These are phyloP conservation scores for Solanum pimpinellifolium DNA, from an alignment of 257 asterid genomes.

Conservation along the genomic window DNA sequence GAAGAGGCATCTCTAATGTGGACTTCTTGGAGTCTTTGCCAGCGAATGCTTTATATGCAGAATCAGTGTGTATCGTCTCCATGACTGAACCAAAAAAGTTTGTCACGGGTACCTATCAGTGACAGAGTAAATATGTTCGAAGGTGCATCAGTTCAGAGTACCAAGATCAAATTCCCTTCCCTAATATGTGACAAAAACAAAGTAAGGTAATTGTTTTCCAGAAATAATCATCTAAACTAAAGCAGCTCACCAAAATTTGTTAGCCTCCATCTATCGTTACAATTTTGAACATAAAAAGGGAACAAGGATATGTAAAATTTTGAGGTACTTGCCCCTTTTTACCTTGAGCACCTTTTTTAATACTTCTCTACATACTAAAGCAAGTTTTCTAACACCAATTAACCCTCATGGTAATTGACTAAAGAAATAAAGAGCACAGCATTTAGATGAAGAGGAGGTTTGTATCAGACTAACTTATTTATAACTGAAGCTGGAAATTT, in stretches of 20 bases:
- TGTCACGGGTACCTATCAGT: slow-evolving; percentile 72
- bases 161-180: neutral
- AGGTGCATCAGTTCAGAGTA: neutral
- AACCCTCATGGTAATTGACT: neutral
- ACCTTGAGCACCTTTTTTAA: neutral
- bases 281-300: neutral
- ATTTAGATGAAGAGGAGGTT: neutral
- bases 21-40: slow-evolving; percentile 16
- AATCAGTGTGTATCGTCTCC: slow-evolving; percentile 86
- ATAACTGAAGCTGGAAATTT: neutral
- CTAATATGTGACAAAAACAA: neutral
- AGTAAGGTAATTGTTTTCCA: neutral
- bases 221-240: neutral
- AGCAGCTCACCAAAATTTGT: neutral
- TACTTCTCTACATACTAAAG: neutral
- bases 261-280: neutral
- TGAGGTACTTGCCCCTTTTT: neutral
- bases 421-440: neutral
- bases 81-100: slow-evolving; percentile 95
- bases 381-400: neutral
- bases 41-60: slow-evolving; percentile 53
- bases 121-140: neutral
- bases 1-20: slow-evolving; percentile 18
- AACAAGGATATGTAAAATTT: neutral
- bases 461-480: neutral